phyloP scores from a whole-genome alignment of 192 early-diverging fungal species.

The Coemansia sp. region DNA sequence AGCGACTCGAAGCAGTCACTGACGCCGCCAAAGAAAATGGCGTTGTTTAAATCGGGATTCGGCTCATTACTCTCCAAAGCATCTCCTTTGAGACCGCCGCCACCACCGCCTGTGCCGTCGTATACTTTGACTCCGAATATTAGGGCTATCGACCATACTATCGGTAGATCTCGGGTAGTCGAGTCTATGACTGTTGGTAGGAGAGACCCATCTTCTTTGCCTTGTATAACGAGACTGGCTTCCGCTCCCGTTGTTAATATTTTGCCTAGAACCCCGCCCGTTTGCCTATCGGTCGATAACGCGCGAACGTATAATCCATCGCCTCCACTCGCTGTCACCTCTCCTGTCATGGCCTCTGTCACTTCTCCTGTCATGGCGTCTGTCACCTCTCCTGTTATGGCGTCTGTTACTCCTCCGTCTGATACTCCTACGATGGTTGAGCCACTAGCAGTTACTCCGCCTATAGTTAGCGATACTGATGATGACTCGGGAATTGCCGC shows the following conservation, averaged over 20 bases:
- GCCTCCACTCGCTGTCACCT: not conserved
- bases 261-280: not conserved
- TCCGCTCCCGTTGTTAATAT: not conserved
- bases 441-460: not conserved
- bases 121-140: not conserved
- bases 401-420: no score
- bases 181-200: not conserved
- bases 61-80: slow-evolving; percentile 29
- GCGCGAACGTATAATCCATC: not conserved
- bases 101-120: not conserved
- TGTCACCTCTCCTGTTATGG: no score
- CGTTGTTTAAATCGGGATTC: slow-evolving; percentile 33
- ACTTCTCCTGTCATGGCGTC: no score
- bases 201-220: not conserved
- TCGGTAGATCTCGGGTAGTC: not conserved
- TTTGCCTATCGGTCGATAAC: not conserved
- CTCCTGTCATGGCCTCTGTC: no score
- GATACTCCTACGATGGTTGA: not conserved
- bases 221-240: not conserved
- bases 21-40: slow-evolving; percentile 3
- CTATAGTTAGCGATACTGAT: slow-evolving; percentile 23
- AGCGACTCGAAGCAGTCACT: not conserved
- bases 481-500: slow-evolving; percentile 46
- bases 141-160: not conserved
- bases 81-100: not conserved